Conservation (phyloP, 2,329 filamentous ascomycete species). For the Orbilia blumenaviensis region DNA sequence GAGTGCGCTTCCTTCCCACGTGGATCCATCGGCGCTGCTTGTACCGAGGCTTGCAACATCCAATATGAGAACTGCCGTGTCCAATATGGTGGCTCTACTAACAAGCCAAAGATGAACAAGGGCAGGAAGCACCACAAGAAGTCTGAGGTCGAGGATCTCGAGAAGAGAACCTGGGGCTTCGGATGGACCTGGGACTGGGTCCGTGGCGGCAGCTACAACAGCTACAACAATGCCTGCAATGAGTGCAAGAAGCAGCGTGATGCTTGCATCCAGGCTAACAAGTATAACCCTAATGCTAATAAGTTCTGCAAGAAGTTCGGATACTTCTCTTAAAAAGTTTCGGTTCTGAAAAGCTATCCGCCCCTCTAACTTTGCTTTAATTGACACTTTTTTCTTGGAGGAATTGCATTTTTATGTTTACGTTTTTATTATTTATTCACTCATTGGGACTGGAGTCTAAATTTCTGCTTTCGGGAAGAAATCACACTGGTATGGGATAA, state of each 20-base stretch:
- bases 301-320: conserved; percentile 48
- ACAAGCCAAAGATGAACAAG: conserved; percentile 47
- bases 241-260: conserved; percentile 47
- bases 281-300: conserved; percentile 11
- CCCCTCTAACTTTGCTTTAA: not conserved
- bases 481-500: conserved; percentile 5
- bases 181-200: conserved; percentile 39
- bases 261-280: conserved; percentile 34
- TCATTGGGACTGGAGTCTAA: conserved; percentile 50
- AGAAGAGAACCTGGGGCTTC: conserved; percentile 32
- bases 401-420: not conserved
- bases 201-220: conserved; percentile 28
- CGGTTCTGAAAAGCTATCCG: not conserved
- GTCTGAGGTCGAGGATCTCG: not conserved
- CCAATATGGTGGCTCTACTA: conserved; percentile 46
- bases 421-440: not conserved
- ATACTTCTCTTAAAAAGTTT: conserved; percentile 17
- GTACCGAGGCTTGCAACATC: conserved; percentile 46
- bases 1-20: conserved; percentile 34
- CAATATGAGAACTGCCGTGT: conserved; percentile 52
- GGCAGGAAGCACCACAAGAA: conserved; percentile 28
- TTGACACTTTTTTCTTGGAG: not conserved
- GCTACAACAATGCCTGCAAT: conserved; percentile 43
- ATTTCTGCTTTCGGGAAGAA: conserved; percentile 27
- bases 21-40: conserved; percentile 17